Percentiles rank a stretch among this genome's conserved stretches.
Evolutionary conservation across 345 rosid genomes (phyloP).

Genomic region (Populus tremula): DNA sequence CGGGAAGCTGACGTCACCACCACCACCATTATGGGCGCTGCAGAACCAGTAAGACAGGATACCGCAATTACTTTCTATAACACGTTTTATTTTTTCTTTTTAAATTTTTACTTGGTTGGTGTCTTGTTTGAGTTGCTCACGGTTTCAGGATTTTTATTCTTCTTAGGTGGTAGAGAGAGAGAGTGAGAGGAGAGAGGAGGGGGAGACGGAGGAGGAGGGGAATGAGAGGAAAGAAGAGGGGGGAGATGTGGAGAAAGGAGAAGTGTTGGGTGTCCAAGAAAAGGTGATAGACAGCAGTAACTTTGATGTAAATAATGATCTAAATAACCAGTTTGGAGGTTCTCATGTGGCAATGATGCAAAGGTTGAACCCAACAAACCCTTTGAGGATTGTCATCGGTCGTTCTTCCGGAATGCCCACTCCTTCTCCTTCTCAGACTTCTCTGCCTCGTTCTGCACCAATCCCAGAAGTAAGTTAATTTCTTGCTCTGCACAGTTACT

Average conservation of each 20-base stretch:
- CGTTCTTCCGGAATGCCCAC: conserved; percentile 51
- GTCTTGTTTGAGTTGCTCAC: conserved; percentile 2
- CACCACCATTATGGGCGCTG: conserved; percentile 46
- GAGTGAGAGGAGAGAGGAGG: conserved; percentile 22
- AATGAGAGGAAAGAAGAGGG: conserved; percentile 13
- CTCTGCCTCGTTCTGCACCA: conserved; percentile 71
- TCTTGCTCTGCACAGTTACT: not conserved
- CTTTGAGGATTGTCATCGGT: conserved; percentile 62
- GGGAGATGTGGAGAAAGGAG: conserved; percentile 53
- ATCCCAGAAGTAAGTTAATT: conserved; percentile 61
- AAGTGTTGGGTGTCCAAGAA: conserved; percentile 27
- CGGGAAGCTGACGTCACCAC: conserved; percentile 36
- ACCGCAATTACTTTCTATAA: not conserved
- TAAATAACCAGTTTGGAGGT: conserved; percentile 17
- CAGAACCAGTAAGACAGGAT: conserved; percentile 40
- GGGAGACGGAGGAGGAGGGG: conserved; percentile 10
- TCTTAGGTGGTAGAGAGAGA: conserved; percentile 47
- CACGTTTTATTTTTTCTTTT: not conserved
- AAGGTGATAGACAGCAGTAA: conserved; percentile 19
- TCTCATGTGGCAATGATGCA: conserved; percentile 55
- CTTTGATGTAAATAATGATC: not conserved
- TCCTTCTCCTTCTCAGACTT: conserved; percentile 43
- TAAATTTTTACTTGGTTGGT: not conserved
- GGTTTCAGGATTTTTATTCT: not conserved
- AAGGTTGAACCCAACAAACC: conserved; percentile 73